Percentiles rank a stretch among this genome's conserved stretches.
Conservation (phyloP, 176 grass and related monocot genomes). For the Triticum turgidum region DNA sequence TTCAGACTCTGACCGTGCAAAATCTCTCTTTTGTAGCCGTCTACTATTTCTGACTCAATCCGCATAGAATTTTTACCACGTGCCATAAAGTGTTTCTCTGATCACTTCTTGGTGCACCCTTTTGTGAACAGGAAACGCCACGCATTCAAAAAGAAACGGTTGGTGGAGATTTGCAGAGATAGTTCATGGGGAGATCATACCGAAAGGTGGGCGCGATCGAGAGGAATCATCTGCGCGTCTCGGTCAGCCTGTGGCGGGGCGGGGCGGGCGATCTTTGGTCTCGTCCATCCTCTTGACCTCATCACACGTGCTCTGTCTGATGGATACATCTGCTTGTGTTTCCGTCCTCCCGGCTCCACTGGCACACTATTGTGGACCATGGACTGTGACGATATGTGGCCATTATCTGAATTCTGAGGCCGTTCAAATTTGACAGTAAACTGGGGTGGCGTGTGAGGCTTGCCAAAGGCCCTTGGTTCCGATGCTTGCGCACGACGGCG, state of each 20-base stretch:
- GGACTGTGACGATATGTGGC: not conserved
- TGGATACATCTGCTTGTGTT: not conserved
- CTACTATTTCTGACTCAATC: not conserved
- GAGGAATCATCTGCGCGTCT: no score
- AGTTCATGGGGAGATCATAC: not conserved
- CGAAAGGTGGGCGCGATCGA: no score
- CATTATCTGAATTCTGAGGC: not conserved
- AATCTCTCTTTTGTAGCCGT: not conserved
- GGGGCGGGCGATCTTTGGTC: not conserved
- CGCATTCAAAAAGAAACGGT: not conserved
- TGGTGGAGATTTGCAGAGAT: conserved; percentile 11
- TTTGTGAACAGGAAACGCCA: not conserved
- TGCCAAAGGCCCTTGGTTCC: no score
- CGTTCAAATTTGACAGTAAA: not conserved
- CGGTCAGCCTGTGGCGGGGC: no score
- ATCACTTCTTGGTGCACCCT: no score
- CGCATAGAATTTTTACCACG: no score
- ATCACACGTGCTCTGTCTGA: not conserved
- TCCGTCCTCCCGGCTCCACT: not conserved
- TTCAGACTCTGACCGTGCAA: not conserved
- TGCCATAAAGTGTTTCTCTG: no score
- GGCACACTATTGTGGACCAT: not conserved
- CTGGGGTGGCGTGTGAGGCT: no score
- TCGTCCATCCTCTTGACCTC: not conserved
- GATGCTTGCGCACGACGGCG: no score